Percentiles rank a stretch among this genome's conserved stretches.
Evolutionary conservation across 108 stramenopile genomes (phyloP).

Genomic region (Stephanodiscus minutulus): DNA sequence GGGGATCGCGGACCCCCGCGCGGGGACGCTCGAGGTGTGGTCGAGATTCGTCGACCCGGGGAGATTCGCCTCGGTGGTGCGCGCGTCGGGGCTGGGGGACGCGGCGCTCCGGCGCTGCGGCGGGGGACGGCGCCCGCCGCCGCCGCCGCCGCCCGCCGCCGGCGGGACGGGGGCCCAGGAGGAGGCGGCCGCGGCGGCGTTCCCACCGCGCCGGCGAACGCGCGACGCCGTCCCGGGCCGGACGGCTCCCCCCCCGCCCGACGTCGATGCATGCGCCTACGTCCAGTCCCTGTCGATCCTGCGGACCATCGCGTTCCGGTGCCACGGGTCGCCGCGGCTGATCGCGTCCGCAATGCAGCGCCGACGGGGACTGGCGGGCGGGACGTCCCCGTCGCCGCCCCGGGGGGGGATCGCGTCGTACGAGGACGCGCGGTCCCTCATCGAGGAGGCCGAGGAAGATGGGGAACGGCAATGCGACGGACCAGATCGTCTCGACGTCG

Average conservation of each 20-base stretch:
- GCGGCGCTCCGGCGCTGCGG: constrained; percentile 20
- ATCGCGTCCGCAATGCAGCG: constrained; percentile 15
- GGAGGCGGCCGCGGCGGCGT: too few species aligned
- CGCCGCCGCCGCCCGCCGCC: background rate
- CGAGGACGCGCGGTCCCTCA: constrained; percentile 20
- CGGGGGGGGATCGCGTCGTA: background rate
- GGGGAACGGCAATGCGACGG: background rate
- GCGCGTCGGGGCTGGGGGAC: constrained; percentile 34
- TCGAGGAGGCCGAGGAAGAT: constrained; percentile 19
- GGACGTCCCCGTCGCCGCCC: background rate
- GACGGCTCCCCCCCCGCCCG: constrained; percentile 1
- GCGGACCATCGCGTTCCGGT: constrained; percentile 27
- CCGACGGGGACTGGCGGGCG: constrained; percentile 4
- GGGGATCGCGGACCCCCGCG: constrained; percentile 35
- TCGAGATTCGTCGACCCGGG: constrained; percentile 33
- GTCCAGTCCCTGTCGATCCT: constrained; percentile 47
- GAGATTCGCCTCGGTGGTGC: constrained; percentile 23
- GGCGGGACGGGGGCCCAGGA: too few species aligned
- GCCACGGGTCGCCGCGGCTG: constrained; percentile 10
- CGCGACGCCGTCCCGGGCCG: background rate
- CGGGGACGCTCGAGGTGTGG: constrained; percentile 48
- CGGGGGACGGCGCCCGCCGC: background rate
- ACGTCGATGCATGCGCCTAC: constrained; percentile 30
- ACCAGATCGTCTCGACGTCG: background rate
- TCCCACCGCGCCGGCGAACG: background rate